Evolutionary conservation across 352 stramenopile species (phyloP), one percentile per base, ranked within the genome.

Genomic region (Elongisporangium undulatum): DNA sequence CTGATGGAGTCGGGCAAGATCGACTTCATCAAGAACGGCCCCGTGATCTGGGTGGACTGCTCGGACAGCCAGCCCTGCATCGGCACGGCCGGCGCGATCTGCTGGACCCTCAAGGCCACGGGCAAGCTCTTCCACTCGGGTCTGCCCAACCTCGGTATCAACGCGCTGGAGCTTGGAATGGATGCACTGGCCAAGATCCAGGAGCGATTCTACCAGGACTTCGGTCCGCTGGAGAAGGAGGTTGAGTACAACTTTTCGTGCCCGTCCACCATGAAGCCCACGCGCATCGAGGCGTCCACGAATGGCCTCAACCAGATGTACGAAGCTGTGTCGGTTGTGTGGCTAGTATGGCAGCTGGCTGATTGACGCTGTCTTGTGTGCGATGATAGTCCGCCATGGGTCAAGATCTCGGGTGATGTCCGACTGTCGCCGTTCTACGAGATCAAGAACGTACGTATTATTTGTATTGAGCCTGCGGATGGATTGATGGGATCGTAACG

Each of bases 81-180:
- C 51, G 92, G 92, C 9, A 98, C 92, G 29, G 83, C 89, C 24
- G 87, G 89, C 19, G 75, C 77, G 0, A 83, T 95, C 49, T 93
- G 90, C 38, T 98, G 92, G 92, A 87, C 77, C 39, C 61, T 98
- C 12, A 97, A 97, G 64, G 87, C 88, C 1, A 92, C 78, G 17
- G 92, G 92, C 56, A 97, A 97, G 68, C 72, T 97, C 23, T 97
- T 97, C 69, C 92, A 98, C 62, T 96, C 83, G 21, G 91, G 91
- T 16, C 64, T 97, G 51, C 89, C 91, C 2, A 90, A 97, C 62
- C 62, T 92, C 49, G 88, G 84, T 49, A 96, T 97, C 61, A 97
- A 97, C 63, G 78, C 85, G 17, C 66, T 97, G 21, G 91, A 97
- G 66, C 70, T 97, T 48, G 85, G 72, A 17, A 91, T 93, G 72